These are phyloP conservation scores for Aureobasidium sp. DNA, from an alignment of 2,329 filamentous ascomycete genomes.

Conservation along the genomic window DNA sequence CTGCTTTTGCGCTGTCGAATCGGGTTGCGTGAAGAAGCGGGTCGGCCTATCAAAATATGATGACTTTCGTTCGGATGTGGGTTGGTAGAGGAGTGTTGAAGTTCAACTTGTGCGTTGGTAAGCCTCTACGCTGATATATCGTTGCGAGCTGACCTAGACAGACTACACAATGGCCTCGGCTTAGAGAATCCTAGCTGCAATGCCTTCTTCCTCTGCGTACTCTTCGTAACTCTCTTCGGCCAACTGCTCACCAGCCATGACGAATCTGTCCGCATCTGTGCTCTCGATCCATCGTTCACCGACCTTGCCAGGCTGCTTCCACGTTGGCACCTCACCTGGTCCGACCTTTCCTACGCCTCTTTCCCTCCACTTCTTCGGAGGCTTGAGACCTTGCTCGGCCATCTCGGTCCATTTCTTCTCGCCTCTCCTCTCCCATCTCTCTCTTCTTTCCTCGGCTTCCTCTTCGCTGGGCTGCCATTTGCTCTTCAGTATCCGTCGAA, in stretches of 20 bases:
- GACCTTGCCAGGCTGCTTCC: slow-evolving; percentile 11
- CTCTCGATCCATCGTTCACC: slow-evolving; percentile 19
- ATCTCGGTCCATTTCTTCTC: slow-evolving; percentile 43
- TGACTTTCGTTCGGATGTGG: background rate
- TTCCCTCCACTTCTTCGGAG: slow-evolving; percentile 47
- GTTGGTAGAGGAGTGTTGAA: background rate
- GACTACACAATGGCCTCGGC: background rate
- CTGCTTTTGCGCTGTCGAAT: background rate
- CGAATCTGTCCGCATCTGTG: slow-evolving; percentile 8
- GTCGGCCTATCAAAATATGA: background rate
- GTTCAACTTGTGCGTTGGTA: background rate
- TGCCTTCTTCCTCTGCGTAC: background rate
- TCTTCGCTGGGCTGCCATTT: slow-evolving; percentile 60
- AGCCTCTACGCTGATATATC: background rate
- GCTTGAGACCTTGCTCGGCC: slow-evolving; percentile 47
- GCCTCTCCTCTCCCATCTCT: slow-evolving; percentile 43
- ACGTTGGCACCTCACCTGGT: slow-evolving; percentile 14
- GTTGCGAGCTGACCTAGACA: background rate
- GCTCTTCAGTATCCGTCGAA: slow-evolving; percentile 76
- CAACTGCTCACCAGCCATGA: slow-evolving; percentile 12
- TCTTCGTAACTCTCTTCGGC: background rate
- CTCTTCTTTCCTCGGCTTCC: slow-evolving; percentile 37
- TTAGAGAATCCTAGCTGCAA: slow-evolving; percentile 1
- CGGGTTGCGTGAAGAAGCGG: background rate
- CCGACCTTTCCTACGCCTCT: slow-evolving; percentile 31